phyloP scores from a whole-genome alignment of 1,284 basidiomycete genomes.

The Cryptococcus sp. region DNA sequence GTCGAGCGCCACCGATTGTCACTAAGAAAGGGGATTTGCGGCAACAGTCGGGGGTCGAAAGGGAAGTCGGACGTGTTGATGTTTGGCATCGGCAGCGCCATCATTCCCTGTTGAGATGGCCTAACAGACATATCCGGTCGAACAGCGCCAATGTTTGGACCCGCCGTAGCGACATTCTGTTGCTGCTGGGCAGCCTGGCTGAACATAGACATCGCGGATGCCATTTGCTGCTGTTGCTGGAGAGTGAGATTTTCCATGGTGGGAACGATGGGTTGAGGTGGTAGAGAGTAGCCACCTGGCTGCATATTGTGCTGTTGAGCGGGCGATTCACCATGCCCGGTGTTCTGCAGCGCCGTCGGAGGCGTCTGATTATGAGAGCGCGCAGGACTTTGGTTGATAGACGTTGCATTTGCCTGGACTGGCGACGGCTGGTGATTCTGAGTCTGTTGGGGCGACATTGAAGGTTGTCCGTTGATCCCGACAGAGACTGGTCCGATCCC shows the following conservation, averaged over 20 bases:
- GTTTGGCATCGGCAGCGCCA: constrained; percentile 14
- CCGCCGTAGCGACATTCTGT: background rate
- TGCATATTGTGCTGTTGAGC: constrained; percentile 6
- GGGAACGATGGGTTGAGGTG: constrained; percentile 12
- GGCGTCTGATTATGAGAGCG: background rate
- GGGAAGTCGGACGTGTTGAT: constrained; percentile 44
- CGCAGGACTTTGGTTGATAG: background rate
- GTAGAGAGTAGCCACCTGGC: constrained; percentile 2
- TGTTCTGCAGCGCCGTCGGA: background rate
- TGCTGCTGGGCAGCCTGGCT: constrained; percentile 29
- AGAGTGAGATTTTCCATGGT: constrained; percentile 23
- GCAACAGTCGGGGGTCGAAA: constrained; percentile 42
- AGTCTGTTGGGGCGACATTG: background rate
- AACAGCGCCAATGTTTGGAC: constrained; percentile 6
- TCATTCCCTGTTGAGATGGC: background rate
- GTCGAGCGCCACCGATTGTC: constrained; percentile 38
- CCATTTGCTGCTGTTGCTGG: constrained; percentile 41
- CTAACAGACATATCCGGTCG: too few relatives aligned
- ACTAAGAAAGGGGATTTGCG: constrained; percentile 26
- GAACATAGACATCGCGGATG: constrained; percentile 35
- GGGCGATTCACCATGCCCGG: background rate
- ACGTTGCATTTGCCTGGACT: too few relatives aligned
- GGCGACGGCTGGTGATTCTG: constrained; percentile 7
- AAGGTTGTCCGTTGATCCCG: constrained; percentile 11
- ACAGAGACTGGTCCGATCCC: constrained; percentile 6